Conservation (phyloP, 306 rosid species). For the Chamaecrista fasciculata region DNA sequence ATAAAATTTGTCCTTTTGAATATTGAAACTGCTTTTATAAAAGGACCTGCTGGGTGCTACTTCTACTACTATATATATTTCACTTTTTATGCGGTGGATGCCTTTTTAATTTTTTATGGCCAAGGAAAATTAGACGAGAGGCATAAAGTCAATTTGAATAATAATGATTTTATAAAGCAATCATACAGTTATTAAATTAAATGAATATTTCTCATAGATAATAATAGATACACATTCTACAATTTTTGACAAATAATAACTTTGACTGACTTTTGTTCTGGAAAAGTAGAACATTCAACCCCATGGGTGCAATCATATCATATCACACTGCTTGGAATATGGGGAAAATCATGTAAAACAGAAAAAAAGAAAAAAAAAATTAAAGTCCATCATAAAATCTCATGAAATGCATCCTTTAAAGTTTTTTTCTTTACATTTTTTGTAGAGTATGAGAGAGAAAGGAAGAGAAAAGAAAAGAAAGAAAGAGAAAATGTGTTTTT, state of each 20-base stretch:
- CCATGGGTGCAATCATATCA: constrained; percentile 53
- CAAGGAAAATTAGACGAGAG: background rate
- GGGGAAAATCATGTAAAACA: constrained; percentile 23
- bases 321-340: constrained; percentile 36
- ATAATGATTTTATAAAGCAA: constrained; percentile 8
- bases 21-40: constrained; percentile 30
- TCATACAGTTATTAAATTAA: background rate
- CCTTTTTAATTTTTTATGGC: background rate
- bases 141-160: constrained; percentile 20
- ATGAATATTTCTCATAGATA: background rate
- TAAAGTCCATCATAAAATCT: constrained; percentile 1
- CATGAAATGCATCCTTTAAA: too few relatives aligned
- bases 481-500: too few relatives aligned
- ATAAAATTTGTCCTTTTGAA: constrained; percentile 31
- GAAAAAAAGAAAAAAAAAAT: background rate
- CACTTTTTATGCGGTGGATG: background rate
- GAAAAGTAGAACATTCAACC: constrained; percentile 44
- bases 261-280: constrained; percentile 52
- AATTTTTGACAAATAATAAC: constrained; percentile 50
- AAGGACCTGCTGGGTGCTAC: background rate
- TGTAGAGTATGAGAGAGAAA: too few relatives aligned
- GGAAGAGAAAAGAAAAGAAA: too few relatives aligned
- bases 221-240: constrained; percentile 36
- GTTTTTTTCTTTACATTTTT: too few relatives aligned
- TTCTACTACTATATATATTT: background rate